Conservation (phyloP, 106 monocot genomes). For the Dendrobium nobile region DNA sequence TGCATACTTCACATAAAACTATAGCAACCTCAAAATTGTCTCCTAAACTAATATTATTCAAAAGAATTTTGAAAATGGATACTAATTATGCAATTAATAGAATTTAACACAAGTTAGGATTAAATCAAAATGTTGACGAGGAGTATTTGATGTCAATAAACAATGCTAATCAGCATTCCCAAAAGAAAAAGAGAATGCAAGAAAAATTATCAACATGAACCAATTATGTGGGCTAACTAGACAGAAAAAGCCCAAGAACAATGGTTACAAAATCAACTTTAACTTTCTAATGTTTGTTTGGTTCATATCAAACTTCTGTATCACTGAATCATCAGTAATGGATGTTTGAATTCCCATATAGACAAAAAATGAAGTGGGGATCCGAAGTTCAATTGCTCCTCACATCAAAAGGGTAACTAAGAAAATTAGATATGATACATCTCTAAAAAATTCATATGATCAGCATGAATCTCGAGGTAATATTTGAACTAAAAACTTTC, state of each 20-base stretch:
- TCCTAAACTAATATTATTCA: not conserved
- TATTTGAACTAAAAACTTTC: no score
- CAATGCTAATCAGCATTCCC: not conserved
- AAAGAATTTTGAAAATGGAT: not conserved
- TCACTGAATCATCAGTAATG: not conserved
- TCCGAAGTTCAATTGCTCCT: not conserved
- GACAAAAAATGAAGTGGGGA: not conserved
- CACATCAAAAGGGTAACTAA: no score
- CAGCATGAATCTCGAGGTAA: no score
- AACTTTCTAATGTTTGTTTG: not conserved
- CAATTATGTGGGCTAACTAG: not conserved
- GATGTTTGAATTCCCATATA: not conserved
- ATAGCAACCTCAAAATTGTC: not conserved
- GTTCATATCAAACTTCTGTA: not conserved
- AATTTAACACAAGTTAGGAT: not conserved
- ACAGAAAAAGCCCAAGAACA: not conserved
- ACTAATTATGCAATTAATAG: not conserved
- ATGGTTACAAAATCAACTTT: not conserved
- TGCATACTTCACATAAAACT: not conserved
- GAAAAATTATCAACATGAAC: not conserved
- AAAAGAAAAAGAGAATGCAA: not conserved
- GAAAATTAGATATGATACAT: no score
- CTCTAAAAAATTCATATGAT: no score
- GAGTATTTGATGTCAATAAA: constrained; percentile 1
- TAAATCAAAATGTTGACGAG: constrained; percentile 4